Conservation (phyloP, 371 early-diverging fungal species). For the Mucor racemosus region DNA sequence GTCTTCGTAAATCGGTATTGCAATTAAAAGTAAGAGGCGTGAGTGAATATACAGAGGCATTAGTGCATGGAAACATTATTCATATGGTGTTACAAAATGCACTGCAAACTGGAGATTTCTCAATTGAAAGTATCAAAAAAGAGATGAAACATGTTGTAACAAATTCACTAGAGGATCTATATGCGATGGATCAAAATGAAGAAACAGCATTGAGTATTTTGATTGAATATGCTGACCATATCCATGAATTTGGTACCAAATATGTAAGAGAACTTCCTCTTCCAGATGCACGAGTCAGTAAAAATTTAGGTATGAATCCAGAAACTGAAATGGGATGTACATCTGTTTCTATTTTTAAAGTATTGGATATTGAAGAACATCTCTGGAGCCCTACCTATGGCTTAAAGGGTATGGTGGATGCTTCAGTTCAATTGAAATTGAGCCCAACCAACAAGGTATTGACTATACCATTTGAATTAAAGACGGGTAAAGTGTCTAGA, state of each 20-base stretch:
- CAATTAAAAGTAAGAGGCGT: conserved; percentile 62
- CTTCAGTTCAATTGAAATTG: conserved; percentile 62
- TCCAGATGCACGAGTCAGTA: conserved; percentile 25
- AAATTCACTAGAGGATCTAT: conserved; percentile 64
- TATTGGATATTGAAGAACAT: conserved; percentile 91
- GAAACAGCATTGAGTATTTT: conserved; percentile 49
- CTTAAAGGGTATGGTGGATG: conserved; percentile 93
- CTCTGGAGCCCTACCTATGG: conserved; percentile 93
- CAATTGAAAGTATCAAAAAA: conserved; percentile 44
- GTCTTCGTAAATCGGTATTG: conserved; percentile 78
- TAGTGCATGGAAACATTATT: conserved; percentile 82
- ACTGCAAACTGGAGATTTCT: conserved; percentile 61
- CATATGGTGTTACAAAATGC: conserved; percentile 80
- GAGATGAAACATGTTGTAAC: conserved; percentile 53
- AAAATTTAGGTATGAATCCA: conserved; percentile 27
- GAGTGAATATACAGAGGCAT: conserved; percentile 55
- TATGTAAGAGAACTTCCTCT: conserved; percentile 19
- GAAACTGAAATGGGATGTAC: conserved; percentile 23
- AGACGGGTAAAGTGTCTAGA: conserved; percentile 75
- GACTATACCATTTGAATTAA: conserved; percentile 87
- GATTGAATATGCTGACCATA: conserved; percentile 40
- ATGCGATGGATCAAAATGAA: conserved; percentile 67
- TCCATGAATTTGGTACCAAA: conserved; percentile 20
- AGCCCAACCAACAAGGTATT: conserved; percentile 32
- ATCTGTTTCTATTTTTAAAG: conserved; percentile 61